These are phyloP conservation scores for Microascus cirrosus DNA, from an alignment of 2,329 filamentous ascomycete species.

Conservation along the genomic window DNA sequence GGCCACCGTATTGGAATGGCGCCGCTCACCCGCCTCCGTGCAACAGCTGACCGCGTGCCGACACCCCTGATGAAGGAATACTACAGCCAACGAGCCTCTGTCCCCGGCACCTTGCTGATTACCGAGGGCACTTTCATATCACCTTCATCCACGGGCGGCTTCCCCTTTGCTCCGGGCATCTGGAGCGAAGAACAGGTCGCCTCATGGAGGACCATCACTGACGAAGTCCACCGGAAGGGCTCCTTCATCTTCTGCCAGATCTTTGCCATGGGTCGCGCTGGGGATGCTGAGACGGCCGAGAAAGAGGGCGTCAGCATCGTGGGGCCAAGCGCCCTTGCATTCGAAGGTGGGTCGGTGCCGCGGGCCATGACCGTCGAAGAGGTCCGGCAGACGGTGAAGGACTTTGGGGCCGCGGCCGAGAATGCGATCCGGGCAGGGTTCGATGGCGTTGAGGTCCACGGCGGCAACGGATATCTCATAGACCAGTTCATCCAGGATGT, in stretches of 20 bases:
- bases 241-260: constrained; percentile 47
- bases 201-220: constrained; percentile 15
- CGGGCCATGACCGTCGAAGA: constrained; percentile 53
- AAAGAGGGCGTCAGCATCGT: constrained; percentile 16
- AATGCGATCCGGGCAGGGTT: constrained; percentile 53
- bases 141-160: constrained; percentile 13
- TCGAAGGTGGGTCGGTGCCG: constrained; percentile 40
- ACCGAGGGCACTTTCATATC: constrained; percentile 20
- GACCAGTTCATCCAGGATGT: constrained; percentile 47
- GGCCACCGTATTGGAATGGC: constrained; percentile 22
- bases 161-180: constrained; percentile 17
- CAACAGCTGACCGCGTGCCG: constrained; percentile 19
- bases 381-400: constrained; percentile 48
- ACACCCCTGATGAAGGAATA: constrained; percentile 13
- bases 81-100: constrained; percentile 18
- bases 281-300: constrained; percentile 16
- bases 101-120: constrained; percentile 16
- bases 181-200: constrained; percentile 16
- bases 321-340: constrained; percentile 16
- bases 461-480: constrained; percentile 49
- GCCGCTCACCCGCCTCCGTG: constrained; percentile 13
- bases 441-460: constrained; percentile 56
- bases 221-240: constrained; percentile 16
- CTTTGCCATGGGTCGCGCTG: constrained; percentile 48
- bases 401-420: constrained; percentile 40